Conservation (phyloP, 331 rosid species). For the Phaseolus coccineus region DNA sequence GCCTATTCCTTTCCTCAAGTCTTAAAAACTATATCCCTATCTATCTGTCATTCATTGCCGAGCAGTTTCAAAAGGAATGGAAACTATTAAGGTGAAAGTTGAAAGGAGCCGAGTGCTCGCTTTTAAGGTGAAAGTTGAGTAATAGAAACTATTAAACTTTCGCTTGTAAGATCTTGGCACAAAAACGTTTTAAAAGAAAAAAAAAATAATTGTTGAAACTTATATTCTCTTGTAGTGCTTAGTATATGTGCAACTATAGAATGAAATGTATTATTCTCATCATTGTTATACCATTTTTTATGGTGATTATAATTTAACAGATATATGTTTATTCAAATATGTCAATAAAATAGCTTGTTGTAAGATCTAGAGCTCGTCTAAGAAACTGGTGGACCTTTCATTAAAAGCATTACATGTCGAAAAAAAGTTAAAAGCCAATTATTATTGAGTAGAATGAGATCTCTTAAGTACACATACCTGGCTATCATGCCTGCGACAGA, state of each 20-base stretch:
- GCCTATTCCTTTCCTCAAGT: slow-evolving; percentile 17
- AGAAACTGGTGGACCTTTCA: slow-evolving; percentile 12
- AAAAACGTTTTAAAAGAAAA: neutral
- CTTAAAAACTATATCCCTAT: neutral
- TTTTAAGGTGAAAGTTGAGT: neutral
- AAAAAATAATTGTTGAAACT: neutral
- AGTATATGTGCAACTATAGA: neutral
- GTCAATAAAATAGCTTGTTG: neutral
- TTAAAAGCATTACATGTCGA: neutral
- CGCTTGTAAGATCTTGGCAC: neutral
- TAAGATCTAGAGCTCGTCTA: slow-evolving; percentile 8
- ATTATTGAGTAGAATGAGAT: slow-evolving; percentile 12
- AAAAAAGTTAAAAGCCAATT: slow-evolving; percentile 5
- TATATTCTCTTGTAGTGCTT: neutral
- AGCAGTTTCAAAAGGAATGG: slow-evolving; percentile 13
- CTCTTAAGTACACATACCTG: slow-evolving; percentile 58
- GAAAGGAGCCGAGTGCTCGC: neutral
- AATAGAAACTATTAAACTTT: neutral
- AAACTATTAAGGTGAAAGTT: neutral
- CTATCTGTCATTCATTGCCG: neutral
- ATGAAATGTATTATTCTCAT: neutral
- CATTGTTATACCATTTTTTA: neutral
- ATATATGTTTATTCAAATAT: neutral
- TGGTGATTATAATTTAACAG: neutral
- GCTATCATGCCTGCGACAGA: slow-evolving; percentile 64